These are phyloP conservation scores for Coemansia sp. DNA, from an alignment of 192 early-diverging fungal species.

Conservation along the genomic window DNA sequence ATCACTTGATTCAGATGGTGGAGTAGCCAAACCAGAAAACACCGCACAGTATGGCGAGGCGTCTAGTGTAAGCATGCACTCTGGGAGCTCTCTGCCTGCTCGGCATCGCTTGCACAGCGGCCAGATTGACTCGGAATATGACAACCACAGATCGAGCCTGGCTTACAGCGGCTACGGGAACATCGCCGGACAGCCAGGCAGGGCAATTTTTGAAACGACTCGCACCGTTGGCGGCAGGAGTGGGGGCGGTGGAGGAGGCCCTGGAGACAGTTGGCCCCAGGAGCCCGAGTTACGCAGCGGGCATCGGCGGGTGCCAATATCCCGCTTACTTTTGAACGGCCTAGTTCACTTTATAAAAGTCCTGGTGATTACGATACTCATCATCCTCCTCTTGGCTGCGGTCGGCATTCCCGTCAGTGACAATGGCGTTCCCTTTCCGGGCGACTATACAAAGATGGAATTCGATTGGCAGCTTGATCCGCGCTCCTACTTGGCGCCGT, in stretches of 20 bases:
- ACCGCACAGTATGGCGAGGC: neutral
- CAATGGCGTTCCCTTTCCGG: conserved; percentile 37
- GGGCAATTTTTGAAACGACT: conserved; percentile 1
- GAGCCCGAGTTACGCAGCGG: conserved; percentile 5
- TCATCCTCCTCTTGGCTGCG: conserved; percentile 44
- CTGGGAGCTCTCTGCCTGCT: neutral
- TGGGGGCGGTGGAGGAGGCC: conserved; percentile 11
- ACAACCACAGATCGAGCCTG: neutral
- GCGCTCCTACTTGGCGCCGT: conserved; percentile 19
- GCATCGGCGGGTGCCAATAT: conserved; percentile 9
- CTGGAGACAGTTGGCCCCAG: conserved; percentile 24
- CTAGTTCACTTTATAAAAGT: conserved; percentile 37
- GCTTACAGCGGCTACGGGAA: neutral
- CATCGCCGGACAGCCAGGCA: conserved; percentile 1
- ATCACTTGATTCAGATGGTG: neutral
- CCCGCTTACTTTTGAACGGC: neutral
- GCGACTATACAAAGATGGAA: conserved; percentile 30
- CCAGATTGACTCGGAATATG: conserved; percentile 19
- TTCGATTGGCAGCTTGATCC: conserved; percentile 38
- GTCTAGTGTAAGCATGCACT: neutral
- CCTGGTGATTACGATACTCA: conserved; percentile 26
- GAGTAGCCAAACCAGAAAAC: conserved; percentile 1
- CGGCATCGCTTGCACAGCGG: conserved; percentile 16
- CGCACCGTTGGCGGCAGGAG: neutral
- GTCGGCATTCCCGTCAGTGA: conserved; percentile 47